Evolutionary conservation across 2,329 filamentous ascomycete species (phyloP), one percentile per base, ranked within the genome.

Genomic region (Claviceps humidiphila): DNA sequence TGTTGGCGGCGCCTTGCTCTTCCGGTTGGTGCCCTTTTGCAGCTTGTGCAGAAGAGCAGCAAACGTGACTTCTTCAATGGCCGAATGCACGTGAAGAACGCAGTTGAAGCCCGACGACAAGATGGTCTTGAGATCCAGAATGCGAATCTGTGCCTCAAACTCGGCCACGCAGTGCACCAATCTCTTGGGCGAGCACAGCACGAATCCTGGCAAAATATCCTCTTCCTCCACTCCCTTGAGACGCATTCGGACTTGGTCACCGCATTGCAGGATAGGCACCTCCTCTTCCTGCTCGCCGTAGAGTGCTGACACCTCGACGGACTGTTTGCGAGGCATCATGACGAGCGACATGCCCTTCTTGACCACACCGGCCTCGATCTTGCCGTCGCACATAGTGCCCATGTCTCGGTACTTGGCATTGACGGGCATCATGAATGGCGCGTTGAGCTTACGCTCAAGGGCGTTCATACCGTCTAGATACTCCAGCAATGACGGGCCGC

Each of bases 401-500:
- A 98, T 85, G 66, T 98, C 94, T 61, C 87, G 82, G 75, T 97
- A 98, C 73, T 98, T 98, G 70, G 88, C 89, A 57, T 87, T 87
- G 58, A 98, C 78, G 8, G 93, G 87, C 90, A 98, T 96, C 93
- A 98, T 97, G 77, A 98, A 97, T 9, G 93, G 91, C 2, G 93
- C 93, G 61, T 95, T 95, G 61, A 96, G 72, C 75, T 97, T 98
- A 61, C 93, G 88, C 68, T 98, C 91, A 41, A 96, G 79, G 13
- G 91, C 82, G 63, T 85, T 82, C 88, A 97, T 96, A 65, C 80
- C 75, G 66, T 96, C 91, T n/a, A 98, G 81, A 69, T 90, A 96
- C 69, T 97, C 91, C 20, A 98, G 82, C 47, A 98, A 80, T 20
- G 90, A 93, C 9, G 91, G 91, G 0, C 90, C 89, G 42, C 87